Evolutionary conservation across 1,284 basidiomycete species (phyloP), one percentile per base, ranked within the genome.

Genomic region (Schizophyllum commune): DNA sequence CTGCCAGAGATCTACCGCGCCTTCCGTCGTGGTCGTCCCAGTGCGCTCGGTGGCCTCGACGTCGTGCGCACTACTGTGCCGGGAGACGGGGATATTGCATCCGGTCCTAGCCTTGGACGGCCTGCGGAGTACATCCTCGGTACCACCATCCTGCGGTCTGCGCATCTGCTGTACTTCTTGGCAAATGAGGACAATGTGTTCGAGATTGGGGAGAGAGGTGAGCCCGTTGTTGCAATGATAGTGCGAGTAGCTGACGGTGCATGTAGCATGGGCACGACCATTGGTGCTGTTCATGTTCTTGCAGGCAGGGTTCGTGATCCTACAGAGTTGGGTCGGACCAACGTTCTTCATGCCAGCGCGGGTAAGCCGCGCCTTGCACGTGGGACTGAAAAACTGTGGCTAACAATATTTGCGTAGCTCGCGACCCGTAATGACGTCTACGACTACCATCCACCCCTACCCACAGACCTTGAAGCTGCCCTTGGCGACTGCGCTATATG

Each of bases 401-500:
- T 58, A 32, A 39, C 61, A 21, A 63, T 60, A 20, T 33, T 47
- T 58, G 63, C 55, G 60, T 65, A 92, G 90, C 86, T 84, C 63
- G 77, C 80, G 5, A 77, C 79, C n/a, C 74, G 79, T 4, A 83
- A 17, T 17, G 39, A 88, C 66, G 74, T 78, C 32, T 92, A 95
- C 74, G 83, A 96, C 70, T 96, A 94, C 70, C 93, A 95, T 71
- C 93, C 92, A 8, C 77, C 83, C 1, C 68, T 82, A 1, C 78
- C 86, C 0, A 90, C 92, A 68, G 72, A 86, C 0, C 91, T 94
- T 68, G 72, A 86, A 0, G 91, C 94, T 72, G 80, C 85, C 9
- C 77, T 94, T 17, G 91, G 88, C 5, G 91, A 94, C 68, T 96
- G 93, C 67, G 85, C 90, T 3, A 95, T 96, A 63, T 96, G 93